Conservation (phyloP, 2,329 filamentous ascomycete genomes). For the Macroventuria anomochaeta region DNA sequence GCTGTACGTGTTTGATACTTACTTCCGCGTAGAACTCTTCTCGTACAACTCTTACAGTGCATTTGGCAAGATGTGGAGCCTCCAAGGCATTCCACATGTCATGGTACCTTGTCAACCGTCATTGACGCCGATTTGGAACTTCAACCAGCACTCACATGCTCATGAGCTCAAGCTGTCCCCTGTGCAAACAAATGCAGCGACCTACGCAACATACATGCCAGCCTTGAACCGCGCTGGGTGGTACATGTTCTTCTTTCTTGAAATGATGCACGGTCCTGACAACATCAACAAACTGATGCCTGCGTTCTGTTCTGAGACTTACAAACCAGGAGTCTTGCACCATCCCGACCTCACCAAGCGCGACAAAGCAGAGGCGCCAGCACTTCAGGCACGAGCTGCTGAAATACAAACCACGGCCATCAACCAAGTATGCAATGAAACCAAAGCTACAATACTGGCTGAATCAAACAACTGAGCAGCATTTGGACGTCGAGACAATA, state of each 20-base stretch:
- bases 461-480: constrained; percentile 13
- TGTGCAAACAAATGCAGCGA: constrained; percentile 13
- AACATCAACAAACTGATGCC: constrained; percentile 37
- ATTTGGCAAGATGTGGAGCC: constrained; percentile 42
- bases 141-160: constrained; percentile 33
- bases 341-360: constrained; percentile 43
- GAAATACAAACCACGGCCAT: constrained; percentile 35
- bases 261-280: constrained; percentile 37
- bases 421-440: constrained; percentile 39
- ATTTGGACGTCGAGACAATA: constrained; percentile 25
- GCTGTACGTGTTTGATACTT: not conserved
- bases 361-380: constrained; percentile 32
- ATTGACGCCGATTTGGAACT: constrained; percentile 41
- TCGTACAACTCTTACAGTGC: constrained; percentile 37
- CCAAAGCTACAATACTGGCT: constrained; percentile 33
- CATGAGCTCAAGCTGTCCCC: constrained; percentile 30
- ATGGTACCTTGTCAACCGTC: constrained; percentile 41
- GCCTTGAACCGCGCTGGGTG: constrained; percentile 46
- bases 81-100: constrained; percentile 44
- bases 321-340: constrained; percentile 39
- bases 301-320: constrained; percentile 39
- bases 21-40: constrained; percentile 33
- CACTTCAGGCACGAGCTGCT: constrained; percentile 33
- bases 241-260: constrained; percentile 47
- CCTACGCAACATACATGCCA: constrained; percentile 39